Conservation (phyloP, 1,139 yeast genomes). For the Wickerhamomyces sp. region DNA sequence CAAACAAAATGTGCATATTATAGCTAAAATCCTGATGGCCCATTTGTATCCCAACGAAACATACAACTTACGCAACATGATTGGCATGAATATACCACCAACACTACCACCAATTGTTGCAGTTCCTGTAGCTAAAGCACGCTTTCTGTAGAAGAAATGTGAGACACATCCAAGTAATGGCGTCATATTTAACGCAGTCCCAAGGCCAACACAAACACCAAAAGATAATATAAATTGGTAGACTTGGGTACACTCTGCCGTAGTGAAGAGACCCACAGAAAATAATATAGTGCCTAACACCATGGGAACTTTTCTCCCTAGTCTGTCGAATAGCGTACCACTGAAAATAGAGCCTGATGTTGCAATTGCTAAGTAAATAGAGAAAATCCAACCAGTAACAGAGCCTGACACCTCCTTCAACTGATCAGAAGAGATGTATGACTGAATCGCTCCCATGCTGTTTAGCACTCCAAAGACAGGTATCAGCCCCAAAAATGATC, state of each 20-base stretch:
- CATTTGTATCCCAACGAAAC: constrained; percentile 51
- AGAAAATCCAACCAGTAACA: constrained; percentile 67
- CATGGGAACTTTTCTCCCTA: constrained; percentile 43
- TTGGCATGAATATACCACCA: constrained; percentile 60
- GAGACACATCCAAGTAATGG: constrained; percentile 54
- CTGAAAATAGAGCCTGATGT: constrained; percentile 56
- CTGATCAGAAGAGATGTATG: constrained; percentile 59
- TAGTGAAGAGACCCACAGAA: constrained; percentile 45
- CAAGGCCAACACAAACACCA: constrained; percentile 48
- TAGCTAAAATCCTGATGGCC: constrained; percentile 57
- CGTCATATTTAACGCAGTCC: constrained; percentile 51
- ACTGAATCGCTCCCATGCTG: constrained; percentile 65
- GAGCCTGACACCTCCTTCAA: constrained; percentile 44
- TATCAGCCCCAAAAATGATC: constrained; percentile 59
- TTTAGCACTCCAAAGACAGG: constrained; percentile 65
- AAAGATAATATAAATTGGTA: constrained; percentile 55
- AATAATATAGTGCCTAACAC: constrained; percentile 39
- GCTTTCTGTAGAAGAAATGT: constrained; percentile 51
- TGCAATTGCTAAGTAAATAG: constrained; percentile 54
- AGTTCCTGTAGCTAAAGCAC: constrained; percentile 53
- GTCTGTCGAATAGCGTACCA: constrained; percentile 49
- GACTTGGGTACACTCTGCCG: constrained; percentile 44
- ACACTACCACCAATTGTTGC: constrained; percentile 63
- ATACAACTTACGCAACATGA: constrained; percentile 51
- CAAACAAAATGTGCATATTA: constrained; percentile 42